Evolutionary conservation across 2,329 filamentous ascomycete genomes (phyloP).

Genomic region (Talaromyces rugulosus): DNA sequence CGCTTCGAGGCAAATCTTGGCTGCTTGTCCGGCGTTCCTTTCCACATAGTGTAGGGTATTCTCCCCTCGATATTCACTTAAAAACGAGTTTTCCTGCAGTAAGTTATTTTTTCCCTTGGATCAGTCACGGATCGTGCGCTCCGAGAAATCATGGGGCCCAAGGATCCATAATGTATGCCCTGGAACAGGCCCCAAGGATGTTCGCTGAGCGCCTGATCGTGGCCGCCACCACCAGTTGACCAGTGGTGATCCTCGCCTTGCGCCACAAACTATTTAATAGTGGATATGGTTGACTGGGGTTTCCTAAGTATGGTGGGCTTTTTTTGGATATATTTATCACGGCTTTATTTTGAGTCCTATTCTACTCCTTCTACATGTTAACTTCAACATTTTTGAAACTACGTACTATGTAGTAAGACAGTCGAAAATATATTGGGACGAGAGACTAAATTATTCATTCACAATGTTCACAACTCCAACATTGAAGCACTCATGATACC

Average conservation of each 20-base stretch:
- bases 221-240: neutral
- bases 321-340: neutral
- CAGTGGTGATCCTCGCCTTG: neutral
- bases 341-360: neutral
- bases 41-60: neutral
- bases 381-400: no score
- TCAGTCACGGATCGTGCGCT: neutral
- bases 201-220: neutral
- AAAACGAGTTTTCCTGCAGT: neutral
- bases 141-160: neutral
- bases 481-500: no score
- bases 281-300: no score
- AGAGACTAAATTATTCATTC: neutral
- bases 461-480: no score
- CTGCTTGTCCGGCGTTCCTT: no score
- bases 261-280: neutral
- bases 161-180: neutral
- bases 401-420: neutral
- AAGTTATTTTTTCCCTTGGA: neutral
- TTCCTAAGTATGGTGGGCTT: neutral
- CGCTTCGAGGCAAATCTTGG: neutral
- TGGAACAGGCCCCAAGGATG: neutral
- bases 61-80: neutral
- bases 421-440: neutral
- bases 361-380: neutral